Evolutionary conservation across 495 filamentous ascomycete genomes (phyloP).

Genomic region (Podospora anserina): DNA sequence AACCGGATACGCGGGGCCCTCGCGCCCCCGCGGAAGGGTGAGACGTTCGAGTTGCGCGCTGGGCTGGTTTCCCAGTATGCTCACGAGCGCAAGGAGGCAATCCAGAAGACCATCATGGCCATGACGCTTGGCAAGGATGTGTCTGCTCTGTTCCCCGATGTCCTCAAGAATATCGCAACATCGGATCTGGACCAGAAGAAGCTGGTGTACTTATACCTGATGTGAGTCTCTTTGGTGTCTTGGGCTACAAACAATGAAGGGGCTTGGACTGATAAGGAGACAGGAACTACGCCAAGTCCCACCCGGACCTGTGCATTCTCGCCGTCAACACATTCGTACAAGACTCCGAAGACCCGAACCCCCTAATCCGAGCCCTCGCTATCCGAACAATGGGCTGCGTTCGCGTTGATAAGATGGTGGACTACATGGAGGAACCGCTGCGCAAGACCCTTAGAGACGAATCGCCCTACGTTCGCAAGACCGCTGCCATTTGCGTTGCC

Average conservation of each 20-base stretch:
- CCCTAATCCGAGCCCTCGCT: slow-evolving; percentile 87
- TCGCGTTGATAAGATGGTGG: slow-evolving; percentile 97
- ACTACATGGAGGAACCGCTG: slow-evolving; percentile 99
- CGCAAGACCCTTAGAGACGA: slow-evolving; percentile 96
- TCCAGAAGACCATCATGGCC: slow-evolving; percentile 99
- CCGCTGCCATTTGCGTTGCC: slow-evolving; percentile 94
- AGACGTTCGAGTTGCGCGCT: slow-evolving; percentile 96
- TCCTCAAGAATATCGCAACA: slow-evolving; percentile 98
- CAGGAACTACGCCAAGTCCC: slow-evolving; percentile 99
- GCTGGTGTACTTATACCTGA: slow-evolving; percentile 96
- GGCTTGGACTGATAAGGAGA: slow-evolving; percentile 22
- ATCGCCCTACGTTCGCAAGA: slow-evolving; percentile 97
- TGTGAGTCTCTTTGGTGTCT: slow-evolving; percentile 56
- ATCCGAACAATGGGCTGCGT: slow-evolving; percentile 99
- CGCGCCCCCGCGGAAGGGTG: slow-evolving; percentile 85
- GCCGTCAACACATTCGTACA: slow-evolving; percentile 99
- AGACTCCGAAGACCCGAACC: slow-evolving; percentile 98
- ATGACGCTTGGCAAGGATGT: slow-evolving; percentile 99
- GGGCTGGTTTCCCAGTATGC: slow-evolving; percentile 99
- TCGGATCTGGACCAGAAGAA: slow-evolving; percentile 97
- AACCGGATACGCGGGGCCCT: slow-evolving; percentile 95
- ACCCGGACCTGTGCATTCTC: slow-evolving; percentile 97
- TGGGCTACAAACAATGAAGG: background rate
- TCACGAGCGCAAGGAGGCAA: slow-evolving; percentile 97
- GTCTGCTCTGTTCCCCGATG: slow-evolving; percentile 93